Evolutionary conservation across 176 grass and related monocot genomes (phyloP).

Genomic region (Eragrostis nindensis): DNA sequence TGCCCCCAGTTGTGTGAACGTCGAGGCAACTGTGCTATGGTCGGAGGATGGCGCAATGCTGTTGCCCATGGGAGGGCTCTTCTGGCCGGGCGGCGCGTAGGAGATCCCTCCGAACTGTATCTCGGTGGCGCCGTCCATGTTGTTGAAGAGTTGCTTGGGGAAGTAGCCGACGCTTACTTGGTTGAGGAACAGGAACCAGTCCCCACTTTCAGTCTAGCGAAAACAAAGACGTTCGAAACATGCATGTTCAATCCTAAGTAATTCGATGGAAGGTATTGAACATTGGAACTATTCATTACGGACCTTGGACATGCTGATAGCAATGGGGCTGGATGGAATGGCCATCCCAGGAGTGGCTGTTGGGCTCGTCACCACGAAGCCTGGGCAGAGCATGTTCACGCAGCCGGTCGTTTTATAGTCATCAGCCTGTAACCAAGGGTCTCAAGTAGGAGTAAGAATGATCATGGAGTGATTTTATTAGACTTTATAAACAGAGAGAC

Average conservation of each 20-base stretch:
- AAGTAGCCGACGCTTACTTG: slow-evolving; percentile 6
- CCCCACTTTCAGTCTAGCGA: background rate
- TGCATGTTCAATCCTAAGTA: no score
- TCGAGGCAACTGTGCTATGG: background rate
- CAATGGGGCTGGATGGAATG: background rate
- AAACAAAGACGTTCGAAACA: no score
- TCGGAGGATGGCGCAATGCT: background rate
- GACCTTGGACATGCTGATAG: background rate
- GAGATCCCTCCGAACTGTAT: slow-evolving; percentile 28
- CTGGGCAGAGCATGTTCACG: slow-evolving; percentile 12
- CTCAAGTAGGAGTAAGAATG: no score
- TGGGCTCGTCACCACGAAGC: slow-evolving; percentile 15
- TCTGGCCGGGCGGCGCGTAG: background rate
- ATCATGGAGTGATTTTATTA: no score
- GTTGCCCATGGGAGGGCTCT: slow-evolving; percentile 30
- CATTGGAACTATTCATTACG: no score
- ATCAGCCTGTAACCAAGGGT: background rate
- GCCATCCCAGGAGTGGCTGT: background rate
- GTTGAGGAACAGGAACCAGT: slow-evolving; percentile 6
- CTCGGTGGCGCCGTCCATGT: background rate
- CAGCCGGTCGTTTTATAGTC: slow-evolving; percentile 14
- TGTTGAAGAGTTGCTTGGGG: slow-evolving; percentile 12
- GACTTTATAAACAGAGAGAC: no score
- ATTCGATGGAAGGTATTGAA: background rate
- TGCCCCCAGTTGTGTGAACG: background rate